Evolutionary conservation across 78 protist species (phyloP).

Genomic region (Dictyostelium purpureum): DNA sequence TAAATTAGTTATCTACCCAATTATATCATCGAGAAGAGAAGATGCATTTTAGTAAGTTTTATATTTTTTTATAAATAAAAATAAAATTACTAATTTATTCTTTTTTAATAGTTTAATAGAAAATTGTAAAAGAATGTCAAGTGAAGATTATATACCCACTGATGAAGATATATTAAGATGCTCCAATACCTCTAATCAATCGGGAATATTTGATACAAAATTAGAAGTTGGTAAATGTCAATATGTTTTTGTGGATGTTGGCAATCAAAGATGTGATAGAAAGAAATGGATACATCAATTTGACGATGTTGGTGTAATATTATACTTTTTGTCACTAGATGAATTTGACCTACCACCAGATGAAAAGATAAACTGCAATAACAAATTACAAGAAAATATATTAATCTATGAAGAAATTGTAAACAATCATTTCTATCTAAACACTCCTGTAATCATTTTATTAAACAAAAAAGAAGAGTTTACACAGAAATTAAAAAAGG

Average conservation of each 20-base stretch:
- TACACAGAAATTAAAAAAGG: slow-evolving; percentile 64
- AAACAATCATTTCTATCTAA: slow-evolving; percentile 29
- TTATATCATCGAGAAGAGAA: slow-evolving; percentile 8
- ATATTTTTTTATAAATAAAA: background rate
- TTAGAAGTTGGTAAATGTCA: slow-evolving; percentile 21
- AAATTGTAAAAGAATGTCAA: slow-evolving; percentile 43
- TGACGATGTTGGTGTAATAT: slow-evolving; percentile 50
- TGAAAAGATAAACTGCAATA: background rate
- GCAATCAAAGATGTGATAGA: slow-evolving; percentile 43
- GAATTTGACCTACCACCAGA: slow-evolving; percentile 65
- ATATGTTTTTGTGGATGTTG: slow-evolving; percentile 48
- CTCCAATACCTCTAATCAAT: background rate
- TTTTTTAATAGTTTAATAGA: slow-evolving; percentile 38
- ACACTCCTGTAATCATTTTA: slow-evolving; percentile 72
- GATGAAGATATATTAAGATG: slow-evolving; percentile 28
- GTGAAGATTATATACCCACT: slow-evolving; percentile 33
- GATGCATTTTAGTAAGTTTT: slow-evolving; percentile 35
- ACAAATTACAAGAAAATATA: slow-evolving; percentile 28
- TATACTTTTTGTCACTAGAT: slow-evolving; percentile 23
- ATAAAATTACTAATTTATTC: background rate
- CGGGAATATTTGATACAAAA: slow-evolving; percentile 34
- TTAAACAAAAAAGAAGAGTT: slow-evolving; percentile 84
- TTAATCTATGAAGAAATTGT: slow-evolving; percentile 41
- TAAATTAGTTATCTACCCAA: background rate
- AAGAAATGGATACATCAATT: slow-evolving; percentile 76